A percentile compares a stretch with the other conserved stretches of the same genome.
phyloP scores from a whole-genome alignment of 257 asterid species.

The Solanum dulcamara region DNA sequence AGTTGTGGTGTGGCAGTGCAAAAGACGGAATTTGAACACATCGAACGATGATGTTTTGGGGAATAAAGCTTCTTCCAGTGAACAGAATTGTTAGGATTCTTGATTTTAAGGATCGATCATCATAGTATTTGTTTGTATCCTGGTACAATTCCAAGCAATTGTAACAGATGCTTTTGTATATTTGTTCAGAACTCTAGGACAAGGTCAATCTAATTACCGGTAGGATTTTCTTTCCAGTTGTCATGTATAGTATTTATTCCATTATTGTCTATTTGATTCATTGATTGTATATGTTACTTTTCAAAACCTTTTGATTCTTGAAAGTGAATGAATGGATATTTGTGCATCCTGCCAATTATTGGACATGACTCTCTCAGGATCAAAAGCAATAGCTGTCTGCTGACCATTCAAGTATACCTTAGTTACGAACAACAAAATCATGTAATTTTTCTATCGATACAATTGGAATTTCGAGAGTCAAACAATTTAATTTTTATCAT shows the following conservation, averaged over 20 bases:
- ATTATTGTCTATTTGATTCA: background rate
- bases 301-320: background rate
- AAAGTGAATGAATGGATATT: background rate
- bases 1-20: conserved; percentile 16
- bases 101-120: background rate
- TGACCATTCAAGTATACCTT: background rate
- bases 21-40: conserved; percentile 6
- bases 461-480: no score
- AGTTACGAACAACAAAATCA: background rate
- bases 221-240: background rate
- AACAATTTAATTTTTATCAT: no score
- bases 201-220: background rate
- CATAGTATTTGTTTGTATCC: background rate
- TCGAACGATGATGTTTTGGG: background rate
- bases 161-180: background rate
- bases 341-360: background rate
- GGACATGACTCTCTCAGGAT: background rate
- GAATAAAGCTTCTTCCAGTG: background rate
- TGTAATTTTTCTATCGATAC: background rate
- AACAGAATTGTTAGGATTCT: background rate
- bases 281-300: background rate
- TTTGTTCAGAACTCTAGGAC: background rate
- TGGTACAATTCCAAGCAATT: background rate
- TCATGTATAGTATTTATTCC: background rate
- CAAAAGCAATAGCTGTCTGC: background rate